These are phyloP conservation scores for Linderniella brevidens DNA, from an alignment of 257 asterid species.

Conservation along the genomic window DNA sequence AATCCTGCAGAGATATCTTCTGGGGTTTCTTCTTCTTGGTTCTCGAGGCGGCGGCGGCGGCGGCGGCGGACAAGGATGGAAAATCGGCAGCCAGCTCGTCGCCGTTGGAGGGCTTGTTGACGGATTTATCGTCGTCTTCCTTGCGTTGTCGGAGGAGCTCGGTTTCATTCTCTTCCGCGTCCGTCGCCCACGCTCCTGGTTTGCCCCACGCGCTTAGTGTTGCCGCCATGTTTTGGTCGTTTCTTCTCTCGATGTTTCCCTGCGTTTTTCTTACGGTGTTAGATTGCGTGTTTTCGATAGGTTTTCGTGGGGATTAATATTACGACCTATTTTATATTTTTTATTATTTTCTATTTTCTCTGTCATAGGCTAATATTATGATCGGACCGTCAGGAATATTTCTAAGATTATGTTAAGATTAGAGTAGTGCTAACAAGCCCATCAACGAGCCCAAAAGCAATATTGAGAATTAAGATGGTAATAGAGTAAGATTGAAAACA, in stretches of 20 bases:
- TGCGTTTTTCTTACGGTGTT: no score
- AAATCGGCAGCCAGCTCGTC: conserved; percentile 27
- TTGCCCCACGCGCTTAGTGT: conserved; percentile 71
- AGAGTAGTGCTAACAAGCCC: no score
- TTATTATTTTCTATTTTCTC: no score
- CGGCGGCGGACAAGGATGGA: conserved; percentile 48
- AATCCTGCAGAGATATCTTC: conserved; percentile 40
- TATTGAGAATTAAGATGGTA: no score
- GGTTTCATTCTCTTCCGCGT: conserved; percentile 65
- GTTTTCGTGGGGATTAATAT: not conserved
- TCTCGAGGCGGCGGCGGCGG: conserved; percentile 45
- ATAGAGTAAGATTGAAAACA: no score
- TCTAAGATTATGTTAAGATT: no score
- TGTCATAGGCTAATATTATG: no score
- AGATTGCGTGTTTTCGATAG: no score
- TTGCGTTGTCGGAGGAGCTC: conserved; percentile 38
- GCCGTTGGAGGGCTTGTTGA: conserved; percentile 13
- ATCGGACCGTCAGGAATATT: no score
- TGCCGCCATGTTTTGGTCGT: conserved; percentile 69
- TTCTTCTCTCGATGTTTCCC: not conserved
- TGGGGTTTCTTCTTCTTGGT: conserved; percentile 69
- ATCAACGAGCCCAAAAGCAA: no score
- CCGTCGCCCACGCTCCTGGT: conserved; percentile 95
- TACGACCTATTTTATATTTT: not conserved
- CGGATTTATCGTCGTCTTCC: conserved; percentile 11